Percentiles rank a stretch among this genome's conserved stretches.
phyloP scores from a whole-genome alignment of 495 filamentous ascomycete species.

The Annulohypoxylon stygium region DNA sequence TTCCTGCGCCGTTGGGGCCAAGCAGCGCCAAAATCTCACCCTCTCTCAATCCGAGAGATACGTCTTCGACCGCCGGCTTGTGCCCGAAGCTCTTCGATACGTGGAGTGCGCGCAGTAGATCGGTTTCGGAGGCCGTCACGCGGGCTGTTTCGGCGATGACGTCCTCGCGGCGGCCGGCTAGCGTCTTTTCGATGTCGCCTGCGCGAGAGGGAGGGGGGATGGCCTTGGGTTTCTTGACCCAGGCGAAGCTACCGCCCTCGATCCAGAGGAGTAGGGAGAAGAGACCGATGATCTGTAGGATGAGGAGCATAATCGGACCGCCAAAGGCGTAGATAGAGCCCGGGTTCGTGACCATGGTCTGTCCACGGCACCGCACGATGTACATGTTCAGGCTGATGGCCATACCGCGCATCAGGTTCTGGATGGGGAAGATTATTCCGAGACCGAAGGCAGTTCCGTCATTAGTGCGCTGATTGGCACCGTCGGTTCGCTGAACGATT shows the following conservation, averaged over 20 bases:
- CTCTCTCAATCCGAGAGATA: conserved; percentile 74
- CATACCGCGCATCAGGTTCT: conserved; percentile 45
- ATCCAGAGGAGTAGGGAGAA: conserved; percentile 77
- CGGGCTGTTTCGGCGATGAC: conserved; percentile 52
- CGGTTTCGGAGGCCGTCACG: conserved; percentile 65
- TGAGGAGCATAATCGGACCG: conserved; percentile 81
- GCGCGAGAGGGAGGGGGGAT: conserved; percentile 14
- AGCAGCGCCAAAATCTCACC: conserved; percentile 79
- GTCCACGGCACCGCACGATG: conserved; percentile 43
- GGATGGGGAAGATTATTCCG: conserved; percentile 72
- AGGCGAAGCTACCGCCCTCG: conserved; percentile 68
- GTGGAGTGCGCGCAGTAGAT: conserved; percentile 74
- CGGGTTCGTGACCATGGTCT: conserved; percentile 49
- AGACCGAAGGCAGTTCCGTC: conserved; percentile 72
- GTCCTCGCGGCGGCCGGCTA: conserved; percentile 31
- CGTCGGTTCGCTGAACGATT: conserved; percentile 69
- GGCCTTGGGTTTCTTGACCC: conserved; percentile 45
- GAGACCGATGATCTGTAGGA: conserved; percentile 74
- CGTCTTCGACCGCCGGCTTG: conserved; percentile 72
- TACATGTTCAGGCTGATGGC: conserved; percentile 46
- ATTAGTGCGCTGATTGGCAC: conserved; percentile 71
- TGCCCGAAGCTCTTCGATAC: conserved; percentile 75
- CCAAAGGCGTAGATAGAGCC: conserved; percentile 68
- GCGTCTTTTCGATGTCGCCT: conserved; percentile 37
- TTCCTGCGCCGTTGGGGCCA: conserved; percentile 81